These are phyloP conservation scores for Puccinia novopanici DNA, from an alignment of 1,284 basidiomycete species.

Conservation along the genomic window DNA sequence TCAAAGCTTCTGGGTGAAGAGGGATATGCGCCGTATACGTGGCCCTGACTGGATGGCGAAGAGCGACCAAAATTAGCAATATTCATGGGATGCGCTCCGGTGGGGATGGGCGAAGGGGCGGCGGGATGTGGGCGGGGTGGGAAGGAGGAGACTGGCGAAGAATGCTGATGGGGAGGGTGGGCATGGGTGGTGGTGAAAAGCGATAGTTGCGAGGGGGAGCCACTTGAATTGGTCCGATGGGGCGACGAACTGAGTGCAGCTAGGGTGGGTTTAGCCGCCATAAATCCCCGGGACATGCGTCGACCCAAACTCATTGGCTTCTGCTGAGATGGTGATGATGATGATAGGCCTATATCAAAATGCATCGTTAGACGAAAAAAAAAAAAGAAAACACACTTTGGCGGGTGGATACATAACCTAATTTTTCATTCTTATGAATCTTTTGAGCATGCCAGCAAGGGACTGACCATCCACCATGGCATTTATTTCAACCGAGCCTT, in stretches of 20 bases:
- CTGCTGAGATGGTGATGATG: conserved; percentile 55
- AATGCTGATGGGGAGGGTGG: conserved; percentile 9
- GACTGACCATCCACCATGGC: conserved; percentile 64
- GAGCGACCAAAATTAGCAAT: conserved; percentile 35
- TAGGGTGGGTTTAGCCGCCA: conserved; percentile 53
- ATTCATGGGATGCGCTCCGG: conserved; percentile 33
- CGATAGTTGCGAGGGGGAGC: conserved; percentile 12
- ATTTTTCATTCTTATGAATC: background rate
- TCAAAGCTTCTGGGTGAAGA: conserved; percentile 47
- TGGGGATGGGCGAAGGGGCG: conserved; percentile 57
- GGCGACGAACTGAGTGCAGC: conserved; percentile 42
- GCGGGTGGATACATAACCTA: no score
- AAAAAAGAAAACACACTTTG: no score
- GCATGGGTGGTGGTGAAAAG: background rate
- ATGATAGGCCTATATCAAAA: conserved; percentile 58
- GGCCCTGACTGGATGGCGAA: conserved; percentile 24
- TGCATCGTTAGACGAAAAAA: no score
- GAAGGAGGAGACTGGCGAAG: conserved; percentile 39
- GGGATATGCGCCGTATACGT: conserved; percentile 18
- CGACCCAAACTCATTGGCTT: conserved; percentile 59
- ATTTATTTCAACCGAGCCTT: conserved; percentile 65
- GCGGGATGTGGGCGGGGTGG: conserved; percentile 53
- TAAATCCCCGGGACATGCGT: conserved; percentile 58
- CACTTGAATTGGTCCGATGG: background rate
- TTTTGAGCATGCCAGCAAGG: background rate